Evolutionary conservation across 2,329 filamentous ascomycete genomes (phyloP).

Genomic region (Ophiosphaerella korrae): DNA sequence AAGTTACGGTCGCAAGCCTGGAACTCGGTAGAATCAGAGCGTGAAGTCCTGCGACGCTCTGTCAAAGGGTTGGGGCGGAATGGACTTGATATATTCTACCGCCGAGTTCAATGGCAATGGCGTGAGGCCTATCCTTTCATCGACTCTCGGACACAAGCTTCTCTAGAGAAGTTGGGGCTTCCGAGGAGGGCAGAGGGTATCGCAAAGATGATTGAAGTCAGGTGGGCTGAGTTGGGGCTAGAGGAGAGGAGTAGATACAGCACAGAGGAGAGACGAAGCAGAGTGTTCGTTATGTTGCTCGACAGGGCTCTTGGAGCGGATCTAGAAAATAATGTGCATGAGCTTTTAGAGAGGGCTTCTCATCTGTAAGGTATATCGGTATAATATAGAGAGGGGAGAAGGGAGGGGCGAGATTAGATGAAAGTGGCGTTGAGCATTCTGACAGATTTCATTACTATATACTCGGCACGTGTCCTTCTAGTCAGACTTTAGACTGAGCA

Average conservation of each 20-base stretch:
- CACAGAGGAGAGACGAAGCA: slow-evolving; percentile 36
- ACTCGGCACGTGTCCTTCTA: too few species aligned
- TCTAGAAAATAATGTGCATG: slow-evolving; percentile 46
- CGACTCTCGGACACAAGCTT: slow-evolving; percentile 42
- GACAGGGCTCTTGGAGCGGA: slow-evolving; percentile 47
- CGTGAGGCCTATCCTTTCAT: slow-evolving; percentile 46
- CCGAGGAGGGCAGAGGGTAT: slow-evolving; percentile 43
- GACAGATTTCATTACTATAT: too few species aligned
- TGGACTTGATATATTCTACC: slow-evolving; percentile 51
- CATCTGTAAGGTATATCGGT: not conserved
- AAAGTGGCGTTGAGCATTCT: too few species aligned
- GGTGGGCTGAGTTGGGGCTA: slow-evolving; percentile 43
- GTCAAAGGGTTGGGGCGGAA: slow-evolving; percentile 51
- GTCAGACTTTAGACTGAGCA: too few species aligned
- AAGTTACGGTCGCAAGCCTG: slow-evolving; percentile 41
- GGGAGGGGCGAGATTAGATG: too few species aligned
- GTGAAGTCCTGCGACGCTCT: slow-evolving; percentile 37
- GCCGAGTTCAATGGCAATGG: slow-evolving; percentile 51
- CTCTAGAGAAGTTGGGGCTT: slow-evolving; percentile 45
- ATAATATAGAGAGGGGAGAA: too few species aligned
- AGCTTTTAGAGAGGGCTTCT: slow-evolving; percentile 25
- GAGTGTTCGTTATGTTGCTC: slow-evolving; percentile 48
- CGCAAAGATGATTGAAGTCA: slow-evolving; percentile 38
- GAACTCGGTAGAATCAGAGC: slow-evolving; percentile 26
- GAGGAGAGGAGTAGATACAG: slow-evolving; percentile 30